Evolutionary conservation across 2,329 filamentous ascomycete species (phyloP).

Genomic region (Cladophialophora carrionii): DNA sequence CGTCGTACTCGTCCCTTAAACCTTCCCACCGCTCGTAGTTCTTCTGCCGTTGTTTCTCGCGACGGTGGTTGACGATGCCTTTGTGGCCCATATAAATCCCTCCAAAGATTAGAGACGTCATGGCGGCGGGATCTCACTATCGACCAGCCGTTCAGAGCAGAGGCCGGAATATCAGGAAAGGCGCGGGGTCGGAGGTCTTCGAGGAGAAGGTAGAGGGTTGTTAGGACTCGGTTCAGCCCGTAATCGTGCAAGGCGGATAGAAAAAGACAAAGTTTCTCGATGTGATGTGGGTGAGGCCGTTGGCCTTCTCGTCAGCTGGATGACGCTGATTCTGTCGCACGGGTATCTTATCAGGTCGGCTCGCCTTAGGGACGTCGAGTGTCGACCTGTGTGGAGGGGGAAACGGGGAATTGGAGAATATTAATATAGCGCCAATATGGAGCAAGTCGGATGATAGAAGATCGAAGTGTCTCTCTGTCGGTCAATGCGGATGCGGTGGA

Average conservation of each 20-base stretch:
- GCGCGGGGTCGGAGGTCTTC: slow-evolving; percentile 18
- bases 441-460: not conserved
- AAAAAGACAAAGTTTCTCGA: not conserved
- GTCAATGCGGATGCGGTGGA: slow-evolving; percentile 3
- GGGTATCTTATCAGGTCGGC: not conserved
- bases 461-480: not conserved
- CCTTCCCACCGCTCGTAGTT: slow-evolving; percentile 39
- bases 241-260: not conserved
- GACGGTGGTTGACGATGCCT: slow-evolving; percentile 28
- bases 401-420: not conserved
- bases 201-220: not conserved
- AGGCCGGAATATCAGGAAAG: slow-evolving; percentile 5
- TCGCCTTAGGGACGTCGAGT: not conserved
- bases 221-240: not conserved
- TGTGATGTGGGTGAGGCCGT: not conserved
- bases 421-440: not conserved
- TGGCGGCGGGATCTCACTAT: slow-evolving; percentile 14
- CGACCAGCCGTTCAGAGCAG: slow-evolving; percentile 1
- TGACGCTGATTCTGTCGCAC: slow-evolving; percentile 7
- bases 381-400: not conserved
- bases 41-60: slow-evolving; percentile 37
- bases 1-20: slow-evolving; percentile 38
- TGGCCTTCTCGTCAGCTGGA: not conserved
- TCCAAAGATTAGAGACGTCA: slow-evolving; percentile 39
- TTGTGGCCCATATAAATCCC: slow-evolving; percentile 37